Base-by-base conservation (phyloP, 2,329 filamentous ascomycete species). In the Trichoderma hamatum region DNA sequence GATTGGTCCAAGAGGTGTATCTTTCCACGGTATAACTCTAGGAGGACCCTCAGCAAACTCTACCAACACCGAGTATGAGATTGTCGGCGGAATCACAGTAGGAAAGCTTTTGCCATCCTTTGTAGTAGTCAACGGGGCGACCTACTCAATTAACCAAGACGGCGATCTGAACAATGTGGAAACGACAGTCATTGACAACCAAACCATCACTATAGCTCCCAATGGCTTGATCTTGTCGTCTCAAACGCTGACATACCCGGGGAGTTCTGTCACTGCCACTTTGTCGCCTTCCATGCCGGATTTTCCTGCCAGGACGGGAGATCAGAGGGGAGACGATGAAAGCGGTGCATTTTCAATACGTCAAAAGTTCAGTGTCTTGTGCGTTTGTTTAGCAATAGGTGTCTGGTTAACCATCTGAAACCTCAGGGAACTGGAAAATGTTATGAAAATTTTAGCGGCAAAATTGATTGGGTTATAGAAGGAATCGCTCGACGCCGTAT, bases 11-110 rank as follows among this genome's bases (percentile, higher is more conserved):
- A 75, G 74, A 0, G 84, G 82, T 24, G 73, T 86, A 6, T 72
- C 79, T 2, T 74, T 83, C 2, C 80, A 78, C 71, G 79, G 79
- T 34, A 78, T 76, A 34, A 83, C 80, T 0, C 68, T 86, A 0
- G 84, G 84, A 21, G 85, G 84, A 0, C 71, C 75, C 3, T 69
- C 73, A 0, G 84, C 81, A 16, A 71, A 73, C 3, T 62, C 75
- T 1, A 76, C 74, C 1, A 78, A 78, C 14, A 84, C 82, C 1
- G 76, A 78, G 2, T 82, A 80, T 73, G 83, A 82, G 54, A 81
- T 86, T 67, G 80, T 85, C 10, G 85, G 85, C 63, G 85, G 85
- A 13, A 84, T 82, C 19, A 86, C 85, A 3, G 78, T 87, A 64
- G 85, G 84, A 19, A 80, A 84, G 72, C 72, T 86, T 10, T 82